Evolutionary conservation across 257 asterid species (phyloP).

Genomic region (Solanum okadae): DNA sequence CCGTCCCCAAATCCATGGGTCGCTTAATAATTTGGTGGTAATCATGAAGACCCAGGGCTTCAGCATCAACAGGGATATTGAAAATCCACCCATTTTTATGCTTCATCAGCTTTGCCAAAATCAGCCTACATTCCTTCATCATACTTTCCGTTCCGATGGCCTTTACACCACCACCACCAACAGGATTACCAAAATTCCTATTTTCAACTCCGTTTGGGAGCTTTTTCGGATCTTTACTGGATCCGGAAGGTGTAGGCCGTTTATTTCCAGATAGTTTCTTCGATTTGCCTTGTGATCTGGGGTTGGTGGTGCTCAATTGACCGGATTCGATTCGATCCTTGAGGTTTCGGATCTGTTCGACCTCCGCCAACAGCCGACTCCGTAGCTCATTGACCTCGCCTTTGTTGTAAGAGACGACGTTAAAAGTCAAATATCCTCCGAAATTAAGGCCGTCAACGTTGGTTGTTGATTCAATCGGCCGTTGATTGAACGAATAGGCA

Average conservation of each 20-base stretch:
- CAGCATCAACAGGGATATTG: slow-evolving; percentile 69
- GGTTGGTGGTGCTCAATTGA: slow-evolving; percentile 33
- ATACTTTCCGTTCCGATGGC: slow-evolving; percentile 29
- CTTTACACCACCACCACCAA: background rate
- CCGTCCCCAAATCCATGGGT: slow-evolving; percentile 97
- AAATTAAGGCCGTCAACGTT: slow-evolving; percentile 40
- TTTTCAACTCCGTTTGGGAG: slow-evolving; percentile 22
- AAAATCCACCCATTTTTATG: slow-evolving; percentile 54
- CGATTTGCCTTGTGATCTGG: slow-evolving; percentile 41
- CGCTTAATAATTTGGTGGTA: slow-evolving; percentile 76
- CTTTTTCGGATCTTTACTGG: slow-evolving; percentile 27
- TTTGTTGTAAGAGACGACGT: slow-evolving; percentile 41
- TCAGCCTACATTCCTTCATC: slow-evolving; percentile 64
- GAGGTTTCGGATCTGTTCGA: slow-evolving; percentile 65
- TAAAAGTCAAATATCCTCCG: slow-evolving; percentile 51
- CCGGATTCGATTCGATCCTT: slow-evolving; percentile 67
- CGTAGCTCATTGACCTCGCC: slow-evolving; percentile 55
- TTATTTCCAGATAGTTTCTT: slow-evolving; percentile 47
- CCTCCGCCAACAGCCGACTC: slow-evolving; percentile 53
- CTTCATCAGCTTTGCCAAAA: slow-evolving; percentile 60
- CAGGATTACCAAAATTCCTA: slow-evolving; percentile 4
- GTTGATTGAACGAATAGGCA: slow-evolving; percentile 81
- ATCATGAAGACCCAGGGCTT: slow-evolving; percentile 60
- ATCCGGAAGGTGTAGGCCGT: slow-evolving; percentile 35
- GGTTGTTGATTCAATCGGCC: slow-evolving; percentile 24